These are phyloP conservation scores for Leccinum obscurum DNA, from an alignment of 768 basidiomycete genomes.

Conservation along the genomic window DNA sequence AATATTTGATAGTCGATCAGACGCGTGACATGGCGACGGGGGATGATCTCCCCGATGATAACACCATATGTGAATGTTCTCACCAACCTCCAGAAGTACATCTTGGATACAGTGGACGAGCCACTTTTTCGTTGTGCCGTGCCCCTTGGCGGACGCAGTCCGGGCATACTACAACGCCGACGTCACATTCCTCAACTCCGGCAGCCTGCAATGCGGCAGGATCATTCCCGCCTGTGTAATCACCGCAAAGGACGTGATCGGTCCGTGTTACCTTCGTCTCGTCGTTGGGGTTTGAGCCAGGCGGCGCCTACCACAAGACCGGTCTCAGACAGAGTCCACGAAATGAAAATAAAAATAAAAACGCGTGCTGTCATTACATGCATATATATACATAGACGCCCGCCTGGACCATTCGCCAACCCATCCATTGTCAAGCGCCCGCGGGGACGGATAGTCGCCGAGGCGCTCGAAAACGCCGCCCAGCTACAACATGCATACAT, in stretches of 20 bases:
- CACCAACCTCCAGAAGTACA: not conserved
- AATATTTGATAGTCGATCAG: constrained; percentile 2
- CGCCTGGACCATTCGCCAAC: constrained; percentile 4
- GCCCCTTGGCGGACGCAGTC: constrained; percentile 16
- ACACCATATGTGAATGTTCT: constrained; percentile 3
- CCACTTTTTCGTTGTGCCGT: constrained; percentile 5
- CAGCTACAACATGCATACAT: not conserved
- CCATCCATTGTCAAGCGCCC: constrained; percentile 8
- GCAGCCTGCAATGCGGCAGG: constrained; percentile 10
- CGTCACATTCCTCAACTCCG: constrained; percentile 6
- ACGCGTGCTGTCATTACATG: not conserved
- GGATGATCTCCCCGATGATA: constrained; percentile 7
- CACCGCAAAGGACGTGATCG: constrained; percentile 16
- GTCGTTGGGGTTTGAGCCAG: not conserved
- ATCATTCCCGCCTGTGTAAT: constrained; percentile 5
- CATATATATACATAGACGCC: not conserved
- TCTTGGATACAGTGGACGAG: not conserved
- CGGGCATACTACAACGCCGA: constrained; percentile 23
- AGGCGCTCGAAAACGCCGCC: constrained; percentile 15
- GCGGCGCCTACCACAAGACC: not conserved
- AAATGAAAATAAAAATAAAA: not conserved
- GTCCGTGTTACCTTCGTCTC: constrained; percentile 5
- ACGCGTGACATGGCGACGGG: constrained; percentile 7
- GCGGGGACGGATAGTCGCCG: not conserved
- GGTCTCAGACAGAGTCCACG: not conserved